Evolutionary conservation across 441 rosid species (phyloP), one percentile per base, ranked within the genome.

Genomic region (Populus hybrid): DNA sequence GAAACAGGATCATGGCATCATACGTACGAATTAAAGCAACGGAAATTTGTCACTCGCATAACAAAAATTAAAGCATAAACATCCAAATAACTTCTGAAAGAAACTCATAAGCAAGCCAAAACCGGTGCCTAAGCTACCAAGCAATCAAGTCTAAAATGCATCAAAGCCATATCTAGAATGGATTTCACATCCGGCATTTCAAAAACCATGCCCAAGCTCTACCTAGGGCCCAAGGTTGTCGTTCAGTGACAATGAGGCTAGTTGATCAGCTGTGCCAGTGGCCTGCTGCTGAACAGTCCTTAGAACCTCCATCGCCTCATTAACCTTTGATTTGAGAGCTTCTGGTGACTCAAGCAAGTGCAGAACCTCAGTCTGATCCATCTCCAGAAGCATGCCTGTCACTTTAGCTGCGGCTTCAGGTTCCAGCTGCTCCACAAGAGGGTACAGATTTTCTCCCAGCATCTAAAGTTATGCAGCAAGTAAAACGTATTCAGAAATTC

Each of bases 321-420:
- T 89, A 65, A 94, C 98, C 84, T 94, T 94, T 0, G 93, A 83
- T 82, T 86, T 91, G 64, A 94, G 90, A 71, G 97, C 92, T 42
- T 92, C 97, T 4, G 98, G 97, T 28, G 98, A 91, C 81, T 94
- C 98, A 3, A 94, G 88, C 84, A 94, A 82, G 86, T 92, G 98
- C 53, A 94, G 75, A 74, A 94, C 96, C 89, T 91, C 97, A 0
- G 97, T 88, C 85, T 92, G 96, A 69, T 94, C 98, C 98, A 94
- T 94, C 80, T 94, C 98, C 82, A 94, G 81, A 74, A 94, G 97
- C 98, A 94, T 94, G 45, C 97, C 96, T 2, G 98, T 91, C 64
- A 94, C 97, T 83, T 94, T 94, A 35, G 94, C 98, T 21, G 94
- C 94, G 18, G 92, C 86, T 38, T 91, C 96, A 67, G 90, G 91